Conservation (phyloP, 805 yeast genomes). For the Candida berthetii region DNA sequence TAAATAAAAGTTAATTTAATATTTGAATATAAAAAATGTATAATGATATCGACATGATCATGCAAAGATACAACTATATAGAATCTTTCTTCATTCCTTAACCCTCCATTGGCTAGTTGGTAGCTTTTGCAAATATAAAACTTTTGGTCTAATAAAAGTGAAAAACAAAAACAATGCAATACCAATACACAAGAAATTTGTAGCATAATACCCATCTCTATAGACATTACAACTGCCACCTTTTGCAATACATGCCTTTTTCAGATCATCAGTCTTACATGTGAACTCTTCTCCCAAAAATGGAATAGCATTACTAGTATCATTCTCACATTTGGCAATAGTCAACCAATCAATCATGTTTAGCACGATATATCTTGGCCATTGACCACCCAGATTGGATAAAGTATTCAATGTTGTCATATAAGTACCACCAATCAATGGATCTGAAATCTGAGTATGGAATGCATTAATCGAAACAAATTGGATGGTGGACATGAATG, state of each 20-base stretch:
- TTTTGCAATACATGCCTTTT: constrained; percentile 39
- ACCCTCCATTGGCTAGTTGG: constrained; percentile 75
- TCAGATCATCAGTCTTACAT: constrained; percentile 32
- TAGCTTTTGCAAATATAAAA: constrained; percentile 58
- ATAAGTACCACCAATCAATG: constrained; percentile 93
- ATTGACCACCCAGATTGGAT: constrained; percentile 92
- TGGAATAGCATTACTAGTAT: constrained; percentile 7
- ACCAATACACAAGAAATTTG: constrained; percentile 65
- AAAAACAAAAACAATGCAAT: constrained; percentile 62
- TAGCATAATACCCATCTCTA: constrained; percentile 80
- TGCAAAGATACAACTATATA: too few relatives aligned
- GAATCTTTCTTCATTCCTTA: constrained; percentile 5
- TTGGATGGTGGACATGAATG: constrained; percentile 92
- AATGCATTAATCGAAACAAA: constrained; percentile 93
- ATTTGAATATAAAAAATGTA: neutral
- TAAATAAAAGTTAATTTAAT: too few relatives aligned
- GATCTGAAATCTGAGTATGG: constrained; percentile 94
- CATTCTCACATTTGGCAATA: constrained; percentile 48
- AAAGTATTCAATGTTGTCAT: constrained; percentile 94
- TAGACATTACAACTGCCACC: constrained; percentile 52
- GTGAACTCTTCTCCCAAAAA: constrained; percentile 14
- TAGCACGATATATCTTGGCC: constrained; percentile 87
- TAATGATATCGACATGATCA: neutral
- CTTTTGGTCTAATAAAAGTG: constrained; percentile 58
- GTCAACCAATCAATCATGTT: constrained; percentile 79